Evolutionary conservation across 345 rosid species (phyloP).

Genomic region (Raphanus sativus): DNA sequence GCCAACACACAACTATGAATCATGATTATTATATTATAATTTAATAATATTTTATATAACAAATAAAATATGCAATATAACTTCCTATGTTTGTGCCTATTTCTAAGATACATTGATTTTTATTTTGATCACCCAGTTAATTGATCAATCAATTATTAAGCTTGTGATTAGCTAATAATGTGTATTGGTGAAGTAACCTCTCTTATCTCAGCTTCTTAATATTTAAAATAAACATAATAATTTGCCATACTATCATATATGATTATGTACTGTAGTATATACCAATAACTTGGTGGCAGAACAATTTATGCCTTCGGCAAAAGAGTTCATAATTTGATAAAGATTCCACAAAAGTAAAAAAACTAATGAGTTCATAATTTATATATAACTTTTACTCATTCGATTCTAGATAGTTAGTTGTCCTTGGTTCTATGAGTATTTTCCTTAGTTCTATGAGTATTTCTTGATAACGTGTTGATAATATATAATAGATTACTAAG

Average conservation of each 20-base stretch:
- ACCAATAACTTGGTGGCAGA: conserved; percentile 8
- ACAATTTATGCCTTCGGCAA: not conserved
- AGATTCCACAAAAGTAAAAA: not conserved
- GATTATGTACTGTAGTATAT: not conserved
- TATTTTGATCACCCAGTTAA: conserved; percentile 9
- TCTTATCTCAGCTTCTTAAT: conserved; percentile 15
- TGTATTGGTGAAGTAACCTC: conserved; percentile 33
- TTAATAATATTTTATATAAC: conserved; percentile 5
- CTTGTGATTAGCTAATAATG: conserved; percentile 38
- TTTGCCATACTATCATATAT: not conserved
- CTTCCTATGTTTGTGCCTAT: conserved; percentile 40
- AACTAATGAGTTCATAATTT: not conserved
- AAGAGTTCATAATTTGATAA: not conserved
- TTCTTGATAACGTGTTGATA: conserved; percentile 27
- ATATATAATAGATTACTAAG: conserved; percentile 13
- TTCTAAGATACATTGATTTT: conserved; percentile 25
- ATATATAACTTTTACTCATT: conserved; percentile 27
- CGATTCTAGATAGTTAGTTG: conserved; percentile 24
- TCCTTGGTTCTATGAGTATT: not conserved
- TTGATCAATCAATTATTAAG: conserved; percentile 35
- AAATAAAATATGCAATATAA: not conserved
- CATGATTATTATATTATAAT: conserved; percentile 23
- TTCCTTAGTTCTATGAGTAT: conserved; percentile 22
- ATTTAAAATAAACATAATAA: not conserved
- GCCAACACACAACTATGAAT: conserved; percentile 38